Conservation (phyloP, 352 stramenopile genomes). For the Globisporangium echinulatum region DNA sequence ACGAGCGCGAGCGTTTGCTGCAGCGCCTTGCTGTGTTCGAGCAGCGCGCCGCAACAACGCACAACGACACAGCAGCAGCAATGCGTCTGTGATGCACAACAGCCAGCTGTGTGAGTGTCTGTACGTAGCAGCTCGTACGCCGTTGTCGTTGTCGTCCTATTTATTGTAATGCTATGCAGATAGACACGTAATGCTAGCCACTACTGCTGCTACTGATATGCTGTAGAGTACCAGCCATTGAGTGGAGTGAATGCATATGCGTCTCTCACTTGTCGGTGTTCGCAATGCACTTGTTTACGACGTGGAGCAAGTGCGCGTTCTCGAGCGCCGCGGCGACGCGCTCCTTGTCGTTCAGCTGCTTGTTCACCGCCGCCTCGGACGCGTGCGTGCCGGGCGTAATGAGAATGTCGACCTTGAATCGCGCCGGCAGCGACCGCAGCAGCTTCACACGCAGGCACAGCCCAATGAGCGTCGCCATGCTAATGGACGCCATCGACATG, state of each 20-base stretch:
- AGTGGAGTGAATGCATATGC: no score
- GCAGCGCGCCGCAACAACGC: constrained; percentile 4
- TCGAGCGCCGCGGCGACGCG: constrained; percentile 93
- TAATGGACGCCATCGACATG: constrained; percentile 12
- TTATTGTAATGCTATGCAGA: constrained; percentile 5
- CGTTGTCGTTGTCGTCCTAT: background rate
- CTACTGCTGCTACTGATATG: no score
- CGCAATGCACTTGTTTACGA: constrained; percentile 96
- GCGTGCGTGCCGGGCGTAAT: constrained; percentile 94
- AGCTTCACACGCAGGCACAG: constrained; percentile 95
- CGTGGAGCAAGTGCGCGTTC: constrained; percentile 93
- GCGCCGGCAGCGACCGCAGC: constrained; percentile 86
- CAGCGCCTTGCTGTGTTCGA: constrained; percentile 36
- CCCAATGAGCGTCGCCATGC: constrained; percentile 96
- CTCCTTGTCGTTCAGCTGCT: constrained; percentile 97
- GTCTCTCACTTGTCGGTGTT: constrained; percentile 79
- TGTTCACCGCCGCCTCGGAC: constrained; percentile 94
- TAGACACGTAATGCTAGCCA: background rate
- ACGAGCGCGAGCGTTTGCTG: constrained; percentile 29
- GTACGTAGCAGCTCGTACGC: no score
- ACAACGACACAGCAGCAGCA: no score
- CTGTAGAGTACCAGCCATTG: no score
- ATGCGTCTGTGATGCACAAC: no score
- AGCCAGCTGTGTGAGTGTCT: no score
- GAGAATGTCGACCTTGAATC: constrained; percentile 92